phyloP scores from a whole-genome alignment of 768 basidiomycete species.

The Trametes cubensis region DNA sequence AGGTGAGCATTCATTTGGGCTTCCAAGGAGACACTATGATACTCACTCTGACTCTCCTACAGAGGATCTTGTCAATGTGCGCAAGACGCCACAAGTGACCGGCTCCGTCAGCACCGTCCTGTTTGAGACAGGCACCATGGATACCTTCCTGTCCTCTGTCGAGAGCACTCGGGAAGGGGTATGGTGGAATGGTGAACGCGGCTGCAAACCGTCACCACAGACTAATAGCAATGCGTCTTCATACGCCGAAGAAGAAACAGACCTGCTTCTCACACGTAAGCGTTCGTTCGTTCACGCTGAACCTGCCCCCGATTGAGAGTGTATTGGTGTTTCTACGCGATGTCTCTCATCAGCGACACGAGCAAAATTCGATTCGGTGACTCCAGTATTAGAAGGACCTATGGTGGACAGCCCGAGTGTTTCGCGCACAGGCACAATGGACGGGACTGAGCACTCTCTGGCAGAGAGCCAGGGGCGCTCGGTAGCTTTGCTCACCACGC shows the following conservation, averaged over 20 bases:
- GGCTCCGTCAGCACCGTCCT: constrained; percentile 12
- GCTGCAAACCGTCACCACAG: too few relatives aligned
- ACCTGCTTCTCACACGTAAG: too few relatives aligned
- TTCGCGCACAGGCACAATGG: constrained; percentile 6
- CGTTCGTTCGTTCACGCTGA: too few relatives aligned
- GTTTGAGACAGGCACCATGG: constrained; percentile 12
- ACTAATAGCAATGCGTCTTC: too few relatives aligned
- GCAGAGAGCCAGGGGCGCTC: not conserved
- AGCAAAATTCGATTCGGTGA: not conserved
- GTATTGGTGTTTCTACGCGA: too few relatives aligned
- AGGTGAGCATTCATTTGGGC: not conserved
- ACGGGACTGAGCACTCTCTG: not conserved
- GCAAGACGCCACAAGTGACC: not conserved
- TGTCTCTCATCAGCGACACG: not conserved
- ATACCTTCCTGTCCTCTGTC: not conserved
- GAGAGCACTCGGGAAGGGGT: not conserved
- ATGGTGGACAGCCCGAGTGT: constrained; percentile 5
- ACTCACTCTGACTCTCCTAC: not conserved
- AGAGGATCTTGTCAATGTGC: constrained; percentile 11
- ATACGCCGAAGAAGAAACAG: too few relatives aligned
- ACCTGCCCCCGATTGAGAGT: too few relatives aligned
- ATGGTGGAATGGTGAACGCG: too few relatives aligned
- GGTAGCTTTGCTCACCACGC: too few relatives aligned
- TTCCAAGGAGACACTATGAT: too few relatives aligned
- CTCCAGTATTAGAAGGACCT: not conserved